phyloP scores from a whole-genome alignment of 192 early-diverging fungal species.

The Mortierella hygrophila region DNA sequence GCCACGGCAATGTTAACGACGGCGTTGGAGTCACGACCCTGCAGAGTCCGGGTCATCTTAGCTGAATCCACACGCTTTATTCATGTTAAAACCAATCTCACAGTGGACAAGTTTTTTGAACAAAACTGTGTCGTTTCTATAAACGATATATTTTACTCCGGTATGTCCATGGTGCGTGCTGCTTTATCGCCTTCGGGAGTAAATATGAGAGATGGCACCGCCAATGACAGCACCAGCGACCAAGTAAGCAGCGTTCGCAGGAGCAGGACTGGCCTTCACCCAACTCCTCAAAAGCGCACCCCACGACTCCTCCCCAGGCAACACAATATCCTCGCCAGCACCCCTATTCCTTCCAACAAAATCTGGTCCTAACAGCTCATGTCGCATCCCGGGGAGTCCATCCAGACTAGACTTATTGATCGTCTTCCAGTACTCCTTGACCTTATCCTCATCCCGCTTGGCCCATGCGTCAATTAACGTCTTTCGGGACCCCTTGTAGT shows the following conservation, averaged over 20 bases:
- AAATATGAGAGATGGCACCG: neutral
- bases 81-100: too few species aligned
- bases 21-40: too few species aligned
- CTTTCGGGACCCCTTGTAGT: constrained; percentile 62
- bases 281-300: neutral
- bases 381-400: constrained; percentile 64
- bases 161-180: too few species aligned
- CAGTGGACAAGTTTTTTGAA: too few species aligned
- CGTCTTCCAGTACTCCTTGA: constrained; percentile 47
- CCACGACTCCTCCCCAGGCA: constrained; percentile 11
- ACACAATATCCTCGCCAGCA: constrained; percentile 6
- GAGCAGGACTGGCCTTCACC: neutral
- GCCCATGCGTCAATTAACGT: constrained; percentile 59
- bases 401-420: constrained; percentile 69
- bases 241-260: neutral
- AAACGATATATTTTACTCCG: too few species aligned
- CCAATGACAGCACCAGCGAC: neutral
- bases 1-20: too few species aligned
- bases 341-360: constrained; percentile 18
- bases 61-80: too few species aligned
- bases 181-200: neutral
- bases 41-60: too few species aligned
- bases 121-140: too few species aligned
- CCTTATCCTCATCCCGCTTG: constrained; percentile 52
- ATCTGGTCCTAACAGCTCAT: constrained; percentile 30